These are phyloP conservation scores for Metroxylon sagu DNA, from an alignment of 176 grass and related monocot genomes.

Conservation along the genomic window DNA sequence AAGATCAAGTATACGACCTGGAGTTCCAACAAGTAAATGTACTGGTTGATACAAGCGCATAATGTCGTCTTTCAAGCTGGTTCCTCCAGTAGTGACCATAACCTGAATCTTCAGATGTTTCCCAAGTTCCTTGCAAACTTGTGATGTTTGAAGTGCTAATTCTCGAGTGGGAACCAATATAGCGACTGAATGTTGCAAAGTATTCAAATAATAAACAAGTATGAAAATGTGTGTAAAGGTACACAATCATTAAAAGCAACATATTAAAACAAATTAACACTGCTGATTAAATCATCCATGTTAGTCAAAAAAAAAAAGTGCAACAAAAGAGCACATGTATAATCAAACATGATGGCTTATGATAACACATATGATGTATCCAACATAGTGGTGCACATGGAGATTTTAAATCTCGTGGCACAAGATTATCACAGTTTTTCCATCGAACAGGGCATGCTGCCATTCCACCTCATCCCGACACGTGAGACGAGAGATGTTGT, in stretches of 20 bases:
- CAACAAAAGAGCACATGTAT: no score
- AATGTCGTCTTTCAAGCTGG: constrained; percentile 89
- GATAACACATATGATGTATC: no score
- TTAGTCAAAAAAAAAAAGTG: no score
- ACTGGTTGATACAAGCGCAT: constrained; percentile 78
- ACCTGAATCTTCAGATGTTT: constrained; percentile 89
- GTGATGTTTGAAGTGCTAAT: constrained; percentile 89
- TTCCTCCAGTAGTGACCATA: constrained; percentile 96
- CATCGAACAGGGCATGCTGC: no score
- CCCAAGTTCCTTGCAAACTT: constrained; percentile 94
- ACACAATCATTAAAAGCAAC: background rate
- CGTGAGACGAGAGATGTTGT: no score
- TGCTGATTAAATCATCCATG: no score
- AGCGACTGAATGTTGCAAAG: constrained; percentile 48
- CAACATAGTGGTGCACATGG: no score
- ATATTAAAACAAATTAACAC: no score
- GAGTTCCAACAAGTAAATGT: constrained; percentile 88
- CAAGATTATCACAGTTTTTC: no score
- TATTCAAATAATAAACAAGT: background rate
- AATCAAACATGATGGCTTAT: no score
- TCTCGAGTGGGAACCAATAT: constrained; percentile 96
- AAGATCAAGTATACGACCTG: constrained; percentile 84
- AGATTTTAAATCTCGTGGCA: no score
- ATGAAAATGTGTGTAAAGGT: background rate
- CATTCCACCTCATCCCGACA: no score